phyloP scores from a whole-genome alignment of 176 grass and related monocot genomes.

The Musa schizocarpa region DNA sequence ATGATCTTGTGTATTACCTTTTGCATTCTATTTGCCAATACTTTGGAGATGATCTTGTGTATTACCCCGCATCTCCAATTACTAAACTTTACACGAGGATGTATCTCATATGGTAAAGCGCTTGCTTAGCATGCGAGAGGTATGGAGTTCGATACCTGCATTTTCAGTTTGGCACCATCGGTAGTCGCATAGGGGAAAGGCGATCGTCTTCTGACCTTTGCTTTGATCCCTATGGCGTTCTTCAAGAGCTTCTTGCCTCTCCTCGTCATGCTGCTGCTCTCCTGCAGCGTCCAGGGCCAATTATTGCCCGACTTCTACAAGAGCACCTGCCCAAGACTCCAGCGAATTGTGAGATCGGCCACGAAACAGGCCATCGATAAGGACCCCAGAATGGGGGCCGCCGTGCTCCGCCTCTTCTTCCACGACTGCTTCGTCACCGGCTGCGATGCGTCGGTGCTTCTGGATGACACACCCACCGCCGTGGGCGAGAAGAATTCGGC shows the following conservation, averaged over 20 bases:
- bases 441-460: slow-evolving; percentile 2
- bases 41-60: no score
- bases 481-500: not conserved
- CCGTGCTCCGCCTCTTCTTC: slow-evolving; percentile 12
- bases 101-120: no score
- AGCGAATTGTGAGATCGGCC: slow-evolving; percentile 10
- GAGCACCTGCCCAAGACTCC: slow-evolving; percentile 19
- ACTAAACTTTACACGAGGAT: no score
- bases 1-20: no score
- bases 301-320: slow-evolving; percentile 20
- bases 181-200: no score
- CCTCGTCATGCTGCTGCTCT: slow-evolving; percentile 6
- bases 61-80: no score
- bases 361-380: slow-evolving; percentile 17
- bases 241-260: not conserved
- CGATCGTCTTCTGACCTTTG: no score
- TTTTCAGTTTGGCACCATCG: no score
- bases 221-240: not conserved
- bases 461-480: not conserved
- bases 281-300: not conserved
- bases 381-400: slow-evolving; percentile 6
- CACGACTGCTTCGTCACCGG: slow-evolving; percentile 10
- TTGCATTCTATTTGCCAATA: no score
- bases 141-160: no score
- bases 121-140: no score